Conservation (phyloP, 371 early-diverging fungal genomes). For the Rhizopus sp. region DNA sequence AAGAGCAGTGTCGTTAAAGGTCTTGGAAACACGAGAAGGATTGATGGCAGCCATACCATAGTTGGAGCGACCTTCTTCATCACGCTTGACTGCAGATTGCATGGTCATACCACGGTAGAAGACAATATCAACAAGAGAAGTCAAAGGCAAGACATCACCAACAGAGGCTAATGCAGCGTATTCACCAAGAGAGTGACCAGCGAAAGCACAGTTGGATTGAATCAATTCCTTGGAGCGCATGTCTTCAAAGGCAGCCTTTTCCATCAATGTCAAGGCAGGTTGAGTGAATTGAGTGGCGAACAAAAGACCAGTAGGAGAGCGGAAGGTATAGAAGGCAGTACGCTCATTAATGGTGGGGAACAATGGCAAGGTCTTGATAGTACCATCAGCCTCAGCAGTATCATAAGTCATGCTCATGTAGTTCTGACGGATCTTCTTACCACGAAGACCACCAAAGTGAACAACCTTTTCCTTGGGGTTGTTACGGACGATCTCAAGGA, state of each 20-base stretch:
- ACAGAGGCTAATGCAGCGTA: slow-evolving; percentile 93
- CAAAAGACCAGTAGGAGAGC: slow-evolving; percentile 88
- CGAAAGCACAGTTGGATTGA: slow-evolving; percentile 84
- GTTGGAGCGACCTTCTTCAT: slow-evolving; percentile 79
- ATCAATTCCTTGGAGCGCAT: slow-evolving; percentile 89
- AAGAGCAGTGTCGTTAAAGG: slow-evolving; percentile 86
- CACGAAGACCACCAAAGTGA: slow-evolving; percentile 94
- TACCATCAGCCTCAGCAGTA: slow-evolving; percentile 73
- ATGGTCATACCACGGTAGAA: slow-evolving; percentile 98
- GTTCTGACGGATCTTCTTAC: slow-evolving; percentile 85
- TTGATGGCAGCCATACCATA: slow-evolving; percentile 97
- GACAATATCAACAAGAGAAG: slow-evolving; percentile 88
- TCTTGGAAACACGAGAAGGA: slow-evolving; percentile 86
- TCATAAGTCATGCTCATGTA: slow-evolving; percentile 94
- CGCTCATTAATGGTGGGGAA: slow-evolving; percentile 90
- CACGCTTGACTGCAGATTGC: slow-evolving; percentile 93
- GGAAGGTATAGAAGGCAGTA: slow-evolving; percentile 88
- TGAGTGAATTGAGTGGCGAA: slow-evolving; percentile 97
- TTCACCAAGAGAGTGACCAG: slow-evolving; percentile 97
- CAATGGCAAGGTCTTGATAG: slow-evolving; percentile 75
- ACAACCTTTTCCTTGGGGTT: slow-evolving; percentile 90
- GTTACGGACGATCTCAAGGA: slow-evolving; percentile 90
- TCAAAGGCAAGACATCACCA: slow-evolving; percentile 86
- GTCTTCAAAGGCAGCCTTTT: slow-evolving; percentile 91
- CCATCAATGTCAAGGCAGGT: slow-evolving; percentile 90